Evolutionary conservation across 352 stramenopile genomes (phyloP).

Genomic region (Lagenidium sp.): DNA sequence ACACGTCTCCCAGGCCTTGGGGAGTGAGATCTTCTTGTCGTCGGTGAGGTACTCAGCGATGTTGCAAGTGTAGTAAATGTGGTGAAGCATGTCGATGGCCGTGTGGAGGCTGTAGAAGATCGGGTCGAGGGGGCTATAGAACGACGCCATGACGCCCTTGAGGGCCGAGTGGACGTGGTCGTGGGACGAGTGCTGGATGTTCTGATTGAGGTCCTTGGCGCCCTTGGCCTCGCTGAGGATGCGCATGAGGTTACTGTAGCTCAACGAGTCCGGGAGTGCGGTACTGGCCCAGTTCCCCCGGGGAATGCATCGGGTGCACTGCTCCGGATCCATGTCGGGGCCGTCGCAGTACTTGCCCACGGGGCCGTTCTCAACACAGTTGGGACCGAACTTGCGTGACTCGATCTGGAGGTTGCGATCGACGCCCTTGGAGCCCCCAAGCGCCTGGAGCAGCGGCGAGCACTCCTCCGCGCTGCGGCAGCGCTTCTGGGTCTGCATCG

Average conservation of each 20-base stretch:
- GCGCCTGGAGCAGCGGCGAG: constrained; percentile 3
- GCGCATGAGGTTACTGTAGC: constrained; percentile 3
- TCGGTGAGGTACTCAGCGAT: background rate
- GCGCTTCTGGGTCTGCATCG: constrained; percentile 8
- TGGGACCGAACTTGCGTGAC: constrained; percentile 7
- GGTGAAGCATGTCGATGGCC: constrained; percentile 7
- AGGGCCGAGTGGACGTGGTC: constrained; percentile 5
- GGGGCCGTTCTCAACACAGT: constrained; percentile 5
- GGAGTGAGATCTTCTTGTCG: constrained; percentile 2
- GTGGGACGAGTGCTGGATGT: constrained; percentile 4
- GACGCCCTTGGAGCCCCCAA: constrained; percentile 2
- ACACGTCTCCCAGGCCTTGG: constrained; percentile 6
- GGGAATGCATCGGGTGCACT: constrained; percentile 3
- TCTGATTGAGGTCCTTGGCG: constrained; percentile 5
- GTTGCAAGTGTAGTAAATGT: constrained; percentile 8
- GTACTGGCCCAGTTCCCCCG: constrained; percentile 5
- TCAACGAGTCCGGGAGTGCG: constrained; percentile 4
- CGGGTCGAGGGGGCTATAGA: constrained; percentile 4
- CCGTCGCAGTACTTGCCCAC: constrained; percentile 9
- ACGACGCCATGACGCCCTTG: constrained; percentile 5
- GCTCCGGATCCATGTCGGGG: constrained; percentile 1
- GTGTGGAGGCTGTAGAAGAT: constrained; percentile 7
- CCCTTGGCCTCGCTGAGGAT: constrained; percentile 2
- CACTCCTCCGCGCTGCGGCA: constrained; percentile 3
- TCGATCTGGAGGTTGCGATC: constrained; percentile 7